Evolutionary conservation across 108 stramenopile species (phyloP).

Genomic region (Schizochytrium sp.): DNA sequence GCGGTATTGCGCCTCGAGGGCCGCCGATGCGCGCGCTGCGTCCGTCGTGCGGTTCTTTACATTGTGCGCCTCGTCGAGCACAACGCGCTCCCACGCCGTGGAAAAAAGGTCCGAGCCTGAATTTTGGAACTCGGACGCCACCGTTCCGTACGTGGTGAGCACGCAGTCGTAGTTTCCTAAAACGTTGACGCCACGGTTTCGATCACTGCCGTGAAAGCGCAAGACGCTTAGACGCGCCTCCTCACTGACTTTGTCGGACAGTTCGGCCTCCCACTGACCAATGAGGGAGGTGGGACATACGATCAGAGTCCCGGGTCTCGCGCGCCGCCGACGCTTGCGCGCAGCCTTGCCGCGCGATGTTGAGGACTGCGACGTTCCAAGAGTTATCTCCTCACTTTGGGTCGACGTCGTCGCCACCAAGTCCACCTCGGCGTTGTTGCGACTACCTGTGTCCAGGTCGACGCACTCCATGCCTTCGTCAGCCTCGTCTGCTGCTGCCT

Average conservation of each 20-base stretch:
- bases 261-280: slow-evolving; percentile 10
- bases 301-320: not conserved
- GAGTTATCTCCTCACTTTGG: too few species aligned
- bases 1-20: not conserved
- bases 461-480: not conserved
- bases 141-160: not conserved
- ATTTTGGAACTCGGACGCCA: not conserved
- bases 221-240: not conserved
- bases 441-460: not conserved
- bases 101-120: not conserved
- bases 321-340: too few species aligned
- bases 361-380: too few species aligned
- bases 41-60: not conserved
- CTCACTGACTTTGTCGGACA: not conserved
- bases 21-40: not conserved
- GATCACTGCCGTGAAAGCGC: not conserved
- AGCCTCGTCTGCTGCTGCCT: too few species aligned
- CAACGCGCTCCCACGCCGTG: slow-evolving; percentile 33
- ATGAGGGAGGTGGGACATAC: not conserved
- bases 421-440: too few species aligned
- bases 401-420: too few species aligned
- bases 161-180: not conserved
- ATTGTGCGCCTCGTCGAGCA: slow-evolving; percentile 39
- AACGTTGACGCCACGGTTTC: not conserved
- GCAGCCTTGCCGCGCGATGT: too few species aligned